Conservation (phyloP, 1,284 basidiomycete genomes). For the Heterobasidion irregulare region DNA sequence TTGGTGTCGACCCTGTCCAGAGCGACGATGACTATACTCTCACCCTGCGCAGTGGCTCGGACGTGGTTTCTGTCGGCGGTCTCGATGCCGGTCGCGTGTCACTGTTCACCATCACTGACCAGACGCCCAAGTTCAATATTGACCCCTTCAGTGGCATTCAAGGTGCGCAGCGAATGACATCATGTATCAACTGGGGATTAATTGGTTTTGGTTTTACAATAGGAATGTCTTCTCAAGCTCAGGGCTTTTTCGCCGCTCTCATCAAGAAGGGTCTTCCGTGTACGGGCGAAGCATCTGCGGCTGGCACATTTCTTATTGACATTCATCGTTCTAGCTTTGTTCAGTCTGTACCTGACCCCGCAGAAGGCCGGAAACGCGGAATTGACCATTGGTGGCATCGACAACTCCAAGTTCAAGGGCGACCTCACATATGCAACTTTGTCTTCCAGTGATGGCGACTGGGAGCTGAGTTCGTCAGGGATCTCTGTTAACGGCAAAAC, state of each 20-base stretch:
- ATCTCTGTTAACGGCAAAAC: slow-evolving; percentile 47
- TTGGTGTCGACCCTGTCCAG: slow-evolving; percentile 47
- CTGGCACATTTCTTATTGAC: not conserved
- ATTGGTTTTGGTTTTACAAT: slow-evolving; percentile 2
- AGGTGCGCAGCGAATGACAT: not conserved
- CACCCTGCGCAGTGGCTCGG: slow-evolving; percentile 16
- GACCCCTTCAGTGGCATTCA: slow-evolving; percentile 21
- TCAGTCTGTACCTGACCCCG: slow-evolving; percentile 45
- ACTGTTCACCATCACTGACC: slow-evolving; percentile 41
- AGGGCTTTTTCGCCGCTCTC: slow-evolving; percentile 43
- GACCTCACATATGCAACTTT: slow-evolving; percentile 33
- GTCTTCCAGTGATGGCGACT: slow-evolving; percentile 27
- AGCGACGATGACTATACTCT: slow-evolving; percentile 31
- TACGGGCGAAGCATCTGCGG: slow-evolving; percentile 14
- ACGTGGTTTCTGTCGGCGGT: slow-evolving; percentile 39
- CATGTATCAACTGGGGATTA: slow-evolving; percentile 9
- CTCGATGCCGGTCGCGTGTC: slow-evolving; percentile 26
- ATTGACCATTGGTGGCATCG: slow-evolving; percentile 44
- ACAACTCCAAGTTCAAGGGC: slow-evolving; percentile 42
- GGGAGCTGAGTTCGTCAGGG: slow-evolving; percentile 37
- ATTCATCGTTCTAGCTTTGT: slow-evolving; percentile 28
- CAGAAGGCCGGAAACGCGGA: slow-evolving; percentile 40
- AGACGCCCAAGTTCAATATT: slow-evolving; percentile 38
- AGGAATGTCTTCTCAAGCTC: slow-evolving; percentile 34
- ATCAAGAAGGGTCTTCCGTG: slow-evolving; percentile 39